Evolutionary conservation across 1,284 basidiomycete genomes (phyloP).

Genomic region (Boletus sp.): DNA sequence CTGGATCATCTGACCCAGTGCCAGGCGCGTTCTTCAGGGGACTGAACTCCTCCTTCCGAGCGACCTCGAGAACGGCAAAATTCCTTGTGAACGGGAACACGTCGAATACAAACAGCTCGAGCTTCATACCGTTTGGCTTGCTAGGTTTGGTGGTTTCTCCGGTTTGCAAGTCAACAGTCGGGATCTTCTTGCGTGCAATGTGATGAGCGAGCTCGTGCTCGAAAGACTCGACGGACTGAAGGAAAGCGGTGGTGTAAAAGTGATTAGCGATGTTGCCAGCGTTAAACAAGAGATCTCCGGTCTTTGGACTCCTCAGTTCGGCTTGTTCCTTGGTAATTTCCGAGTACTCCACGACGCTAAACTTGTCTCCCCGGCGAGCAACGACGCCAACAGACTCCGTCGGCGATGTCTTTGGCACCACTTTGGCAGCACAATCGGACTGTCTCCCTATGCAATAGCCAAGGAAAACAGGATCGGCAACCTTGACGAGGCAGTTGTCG

Average conservation of each 20-base stretch:
- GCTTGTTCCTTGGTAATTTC: conserved; percentile 90
- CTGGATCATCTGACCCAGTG: conserved; percentile 89
- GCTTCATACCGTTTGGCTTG: conserved; percentile 98
- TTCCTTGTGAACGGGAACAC: conserved; percentile 91
- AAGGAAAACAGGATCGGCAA: conserved; percentile 95
- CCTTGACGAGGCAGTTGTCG: conserved; percentile 97
- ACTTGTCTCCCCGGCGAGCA: conserved; percentile 77
- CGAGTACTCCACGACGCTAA: conserved; percentile 95
- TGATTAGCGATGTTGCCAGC: conserved; percentile 99
- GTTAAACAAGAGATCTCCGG: conserved; percentile 82
- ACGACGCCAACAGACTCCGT: conserved; percentile 95
- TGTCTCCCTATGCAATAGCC: conserved; percentile 87
- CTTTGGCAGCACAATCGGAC: conserved; percentile 92
- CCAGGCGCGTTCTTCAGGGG: conserved; percentile 97
- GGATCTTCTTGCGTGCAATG: conserved; percentile 97
- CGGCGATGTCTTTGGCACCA: conserved; percentile 86
- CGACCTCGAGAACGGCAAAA: conserved; percentile 89
- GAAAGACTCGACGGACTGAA: conserved; percentile 77
- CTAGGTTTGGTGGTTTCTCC: conserved; percentile 73
- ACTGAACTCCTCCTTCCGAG: conserved; percentile 88
- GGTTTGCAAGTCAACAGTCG: conserved; percentile 68
- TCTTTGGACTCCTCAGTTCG: conserved; percentile 65
- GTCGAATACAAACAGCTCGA: conserved; percentile 98
- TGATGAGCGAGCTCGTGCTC: conserved; percentile 93
- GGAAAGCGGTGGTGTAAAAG: conserved; percentile 90